These are phyloP conservation scores for Hibiscus tridactylites DNA, from an alignment of 345 rosid species.

Conservation along the genomic window DNA sequence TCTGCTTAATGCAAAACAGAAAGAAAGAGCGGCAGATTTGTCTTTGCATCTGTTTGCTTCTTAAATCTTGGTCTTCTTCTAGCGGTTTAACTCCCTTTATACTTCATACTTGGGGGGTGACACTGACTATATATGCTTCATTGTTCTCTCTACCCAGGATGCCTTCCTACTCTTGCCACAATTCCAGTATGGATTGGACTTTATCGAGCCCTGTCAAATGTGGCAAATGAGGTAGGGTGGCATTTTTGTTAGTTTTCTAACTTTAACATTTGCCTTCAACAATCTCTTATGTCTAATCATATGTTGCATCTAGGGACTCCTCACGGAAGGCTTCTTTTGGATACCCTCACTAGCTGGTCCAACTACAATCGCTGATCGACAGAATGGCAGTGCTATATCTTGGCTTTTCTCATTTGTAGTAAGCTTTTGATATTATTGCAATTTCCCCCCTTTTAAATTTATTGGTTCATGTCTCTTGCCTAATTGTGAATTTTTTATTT, in stretches of 20 bases:
- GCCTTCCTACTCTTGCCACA: slow-evolving; percentile 92
- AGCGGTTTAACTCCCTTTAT: neutral
- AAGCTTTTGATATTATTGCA: slow-evolving; percentile 16
- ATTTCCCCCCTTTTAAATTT: slow-evolving; percentile 5
- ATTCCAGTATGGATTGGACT: slow-evolving; percentile 97
- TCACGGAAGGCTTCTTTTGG: slow-evolving; percentile 98
- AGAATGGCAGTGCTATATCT: slow-evolving; percentile 74
- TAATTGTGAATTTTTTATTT: neutral
- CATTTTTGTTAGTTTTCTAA: neutral
- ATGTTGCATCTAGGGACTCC: slow-evolving; percentile 56
- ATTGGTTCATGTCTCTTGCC: slow-evolving; percentile 5
- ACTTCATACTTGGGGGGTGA: neutral
- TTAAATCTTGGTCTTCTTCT: neutral
- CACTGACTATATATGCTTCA: neutral
- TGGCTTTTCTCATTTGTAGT: slow-evolving; percentile 94
- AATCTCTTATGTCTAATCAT: slow-evolving; percentile 10
- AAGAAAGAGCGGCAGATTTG: neutral
- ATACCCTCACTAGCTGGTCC: slow-evolving; percentile 99
- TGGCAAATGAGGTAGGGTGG: slow-evolving; percentile 70
- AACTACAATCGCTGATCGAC: slow-evolving; percentile 75
- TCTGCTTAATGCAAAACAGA: neutral
- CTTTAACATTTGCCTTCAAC: neutral
- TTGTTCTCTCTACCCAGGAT: slow-evolving; percentile 37
- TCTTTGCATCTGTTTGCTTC: neutral
- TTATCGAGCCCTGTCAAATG: slow-evolving; percentile 95